Percentiles rank a stretch among this genome's conserved stretches.
Conservation (phyloP, 2,329 filamentous ascomycete species). For the Fusarium equiseti region DNA sequence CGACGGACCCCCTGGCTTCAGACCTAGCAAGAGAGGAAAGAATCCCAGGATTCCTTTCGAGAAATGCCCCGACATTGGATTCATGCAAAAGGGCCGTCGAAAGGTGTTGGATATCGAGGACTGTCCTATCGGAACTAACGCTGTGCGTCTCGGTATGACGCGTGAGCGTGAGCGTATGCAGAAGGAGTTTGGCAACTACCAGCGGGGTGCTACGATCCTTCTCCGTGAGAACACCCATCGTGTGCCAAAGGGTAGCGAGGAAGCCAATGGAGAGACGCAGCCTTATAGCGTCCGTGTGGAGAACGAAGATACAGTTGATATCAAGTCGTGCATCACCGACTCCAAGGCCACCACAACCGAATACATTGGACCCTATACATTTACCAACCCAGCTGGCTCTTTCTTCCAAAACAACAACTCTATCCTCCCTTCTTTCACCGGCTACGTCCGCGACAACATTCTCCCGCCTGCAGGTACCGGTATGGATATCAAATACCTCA, state of each 20-base stretch:
- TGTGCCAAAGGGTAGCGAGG: slow-evolving; percentile 62
- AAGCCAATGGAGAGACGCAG: slow-evolving; percentile 45
- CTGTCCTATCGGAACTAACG: slow-evolving; percentile 92
- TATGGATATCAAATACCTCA: slow-evolving; percentile 79
- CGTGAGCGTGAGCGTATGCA: slow-evolving; percentile 82
- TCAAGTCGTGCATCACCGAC: slow-evolving; percentile 91
- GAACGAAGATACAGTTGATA: slow-evolving; percentile 71
- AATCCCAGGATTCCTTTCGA: slow-evolving; percentile 63
- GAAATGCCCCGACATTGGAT: slow-evolving; percentile 84
- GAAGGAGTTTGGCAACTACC: slow-evolving; percentile 77
- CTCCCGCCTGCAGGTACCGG: slow-evolving; percentile 62
- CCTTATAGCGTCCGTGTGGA: slow-evolving; percentile 62
- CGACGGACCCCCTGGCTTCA: slow-evolving; percentile 75
- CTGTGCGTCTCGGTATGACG: slow-evolving; percentile 82
- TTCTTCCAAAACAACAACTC: slow-evolving; percentile 99
- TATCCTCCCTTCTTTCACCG: slow-evolving; percentile 87
- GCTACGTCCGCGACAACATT: slow-evolving; percentile 85
- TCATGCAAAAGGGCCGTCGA: slow-evolving; percentile 85
- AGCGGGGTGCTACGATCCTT: slow-evolving; percentile 86
- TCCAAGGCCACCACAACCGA: slow-evolving; percentile 85
- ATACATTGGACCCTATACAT: slow-evolving; percentile 86
- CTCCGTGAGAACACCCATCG: slow-evolving; percentile 87
- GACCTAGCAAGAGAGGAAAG: slow-evolving; percentile 63
- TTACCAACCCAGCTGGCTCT: slow-evolving; percentile 90
- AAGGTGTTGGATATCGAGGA: slow-evolving; percentile 94